Percentiles rank a stretch among this genome's conserved stretches.
These are phyloP conservation scores for Globisporangium mamillatum DNA, from an alignment of 352 stramenopile genomes.

Conservation along the genomic window DNA sequence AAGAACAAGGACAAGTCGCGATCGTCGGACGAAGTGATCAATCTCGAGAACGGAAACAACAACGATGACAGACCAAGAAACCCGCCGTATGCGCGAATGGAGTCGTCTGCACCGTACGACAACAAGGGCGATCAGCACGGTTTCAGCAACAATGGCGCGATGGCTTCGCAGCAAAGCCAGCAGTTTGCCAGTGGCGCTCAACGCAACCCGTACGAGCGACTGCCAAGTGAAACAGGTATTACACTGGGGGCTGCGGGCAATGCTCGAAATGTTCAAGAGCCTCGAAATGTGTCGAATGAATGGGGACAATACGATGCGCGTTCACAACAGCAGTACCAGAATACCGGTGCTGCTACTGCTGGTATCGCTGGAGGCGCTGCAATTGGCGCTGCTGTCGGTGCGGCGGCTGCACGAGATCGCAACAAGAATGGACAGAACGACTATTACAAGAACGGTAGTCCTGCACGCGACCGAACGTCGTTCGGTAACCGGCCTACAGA, in stretches of 20 bases:
- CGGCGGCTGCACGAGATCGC: conserved; percentile 9
- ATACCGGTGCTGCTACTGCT: background rate
- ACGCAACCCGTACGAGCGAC: conserved; percentile 6
- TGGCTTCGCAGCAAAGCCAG: background rate
- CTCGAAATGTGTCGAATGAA: conserved; percentile 7
- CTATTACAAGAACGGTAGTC: conserved; percentile 8
- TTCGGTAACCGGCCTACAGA: background rate
- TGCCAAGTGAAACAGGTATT: background rate
- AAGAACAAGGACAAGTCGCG: conserved; percentile 38
- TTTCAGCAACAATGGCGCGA: background rate
- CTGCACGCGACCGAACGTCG: conserved; percentile 2
- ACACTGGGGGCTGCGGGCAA: background rate
- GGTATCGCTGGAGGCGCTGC: conserved; percentile 10
- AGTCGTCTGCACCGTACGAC: conserved; percentile 18
- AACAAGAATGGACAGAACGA: conserved; percentile 11
- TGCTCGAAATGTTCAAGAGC: background rate
- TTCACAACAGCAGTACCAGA: conserved; percentile 15
- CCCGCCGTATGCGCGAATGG: conserved; percentile 20
- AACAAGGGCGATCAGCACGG: conserved; percentile 1
- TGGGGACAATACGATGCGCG: conserved; percentile 8
- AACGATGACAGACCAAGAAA: conserved; percentile 3
- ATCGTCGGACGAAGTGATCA: conserved; percentile 31
- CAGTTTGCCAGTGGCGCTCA: conserved; percentile 15
- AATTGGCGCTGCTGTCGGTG: background rate
- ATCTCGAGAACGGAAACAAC: conserved; percentile 46